These are phyloP conservation scores for Phytopythium delawarense DNA, from an alignment of 352 stramenopile genomes.

Conservation along the genomic window DNA sequence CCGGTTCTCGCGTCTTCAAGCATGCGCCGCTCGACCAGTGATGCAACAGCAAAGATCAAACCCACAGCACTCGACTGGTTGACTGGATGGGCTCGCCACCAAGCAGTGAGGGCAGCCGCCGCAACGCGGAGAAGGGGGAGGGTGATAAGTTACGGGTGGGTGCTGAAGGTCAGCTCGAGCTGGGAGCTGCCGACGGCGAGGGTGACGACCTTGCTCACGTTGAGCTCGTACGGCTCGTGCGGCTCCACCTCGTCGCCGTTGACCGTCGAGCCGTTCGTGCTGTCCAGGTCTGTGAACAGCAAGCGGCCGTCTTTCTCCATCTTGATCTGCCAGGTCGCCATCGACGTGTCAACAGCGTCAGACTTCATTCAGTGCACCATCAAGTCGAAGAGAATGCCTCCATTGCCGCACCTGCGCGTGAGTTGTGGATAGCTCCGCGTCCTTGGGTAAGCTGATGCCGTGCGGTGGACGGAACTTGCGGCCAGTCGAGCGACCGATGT, in stretches of 20 bases:
- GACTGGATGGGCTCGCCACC: neutral
- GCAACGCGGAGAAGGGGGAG: neutral
- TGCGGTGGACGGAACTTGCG: conserved; percentile 72
- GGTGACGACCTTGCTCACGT: conserved; percentile 33
- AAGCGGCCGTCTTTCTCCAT: conserved; percentile 56
- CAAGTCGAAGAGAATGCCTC: neutral
- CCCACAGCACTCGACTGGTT: neutral
- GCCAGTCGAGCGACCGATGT: conserved; percentile 74
- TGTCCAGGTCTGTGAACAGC: conserved; percentile 74
- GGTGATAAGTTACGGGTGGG: conserved; percentile 23
- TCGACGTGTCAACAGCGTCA: neutral
- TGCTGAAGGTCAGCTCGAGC: conserved; percentile 48
- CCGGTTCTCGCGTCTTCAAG: neutral
- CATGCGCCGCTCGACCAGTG: neutral
- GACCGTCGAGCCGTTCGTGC: conserved; percentile 75
- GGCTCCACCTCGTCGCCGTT: conserved; percentile 47
- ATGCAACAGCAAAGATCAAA: neutral
- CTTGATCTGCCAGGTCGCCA: conserved; percentile 33
- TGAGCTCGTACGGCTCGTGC: conserved; percentile 45
- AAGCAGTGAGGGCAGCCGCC: neutral
- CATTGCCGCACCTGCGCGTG: conserved; percentile 51
- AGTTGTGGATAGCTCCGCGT: conserved; percentile 79
- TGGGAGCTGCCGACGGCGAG: conserved; percentile 51
- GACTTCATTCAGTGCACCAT: neutral
- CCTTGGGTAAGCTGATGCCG: conserved; percentile 74